Base-by-base conservation (phyloP, 345 rosid genomes). In the Citrus maxima region DNA sequence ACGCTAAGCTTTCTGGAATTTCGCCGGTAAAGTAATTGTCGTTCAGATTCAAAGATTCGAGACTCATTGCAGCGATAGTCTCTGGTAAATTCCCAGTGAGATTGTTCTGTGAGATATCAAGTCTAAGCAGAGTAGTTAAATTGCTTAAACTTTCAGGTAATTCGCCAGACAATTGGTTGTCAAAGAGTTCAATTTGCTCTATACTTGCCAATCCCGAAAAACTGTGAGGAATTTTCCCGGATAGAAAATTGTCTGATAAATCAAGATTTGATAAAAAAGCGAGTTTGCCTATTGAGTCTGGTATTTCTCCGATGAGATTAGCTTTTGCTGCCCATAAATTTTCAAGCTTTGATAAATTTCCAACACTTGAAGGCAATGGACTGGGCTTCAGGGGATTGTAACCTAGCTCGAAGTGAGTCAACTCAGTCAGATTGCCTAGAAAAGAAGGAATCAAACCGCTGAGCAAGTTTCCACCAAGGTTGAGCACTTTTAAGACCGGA, bases 41-140 rank as follows among this genome's bases (percentile, higher is more conserved):
- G 35, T 90, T 89, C 42, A 93, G 86, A 79, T 86, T 81, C 70
- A 93, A 76, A 22, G 88, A 84, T 28, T 73, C 24, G 0, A 93
- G 79, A 6, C 71, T 80, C 77, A 84, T 27, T 35, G 89, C 81
- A 1, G 95, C 92, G 35, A 93, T 77, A 58, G 78, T 83, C 67
- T 74, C 87, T 14, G 90, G 86, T 32, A 93, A 70, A 51, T 70
- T 79, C 0, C 93, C 98, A 24, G 86, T 82, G 74, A 93, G 91
- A 56, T 63, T 84, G 81, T 93, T 93, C 87, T 89, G 86, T 4
- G 98, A 93, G 27, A 78, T 89, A 67, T 93, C 98, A 10, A 93
- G n/a, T 40, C 34, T 49, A 22, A 54, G 84, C 32, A 93, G 76
- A 30, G 70, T 54, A 3, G 76, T 84, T 82, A 91, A 85, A 54